Base-by-base conservation (phyloP, 164 flowering plant genomes). In the Warburgia ugandensis region DNA sequence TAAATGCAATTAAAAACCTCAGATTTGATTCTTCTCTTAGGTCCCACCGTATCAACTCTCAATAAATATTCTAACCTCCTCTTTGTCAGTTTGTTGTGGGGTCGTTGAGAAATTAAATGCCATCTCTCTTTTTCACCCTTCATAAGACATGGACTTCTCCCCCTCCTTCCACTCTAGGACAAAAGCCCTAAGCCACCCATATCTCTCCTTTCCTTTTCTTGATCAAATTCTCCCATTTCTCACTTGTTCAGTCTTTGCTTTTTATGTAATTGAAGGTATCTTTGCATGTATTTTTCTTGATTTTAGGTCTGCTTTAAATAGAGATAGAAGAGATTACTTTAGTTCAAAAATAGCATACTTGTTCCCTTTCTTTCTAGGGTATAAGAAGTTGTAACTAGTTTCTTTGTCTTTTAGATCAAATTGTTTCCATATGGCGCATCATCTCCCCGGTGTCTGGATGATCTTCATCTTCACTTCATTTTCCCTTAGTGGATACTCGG, bases 1-100 rank as follows among this genome's bases (percentile, higher is more conserved):
- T 42, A 20, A 45, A 45, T 45, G 49, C 49, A 45, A 45, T 45
- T 45, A 16, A 45, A 45, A 21, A 13, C 49, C 2, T 21, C 31
- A 26, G 49, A 45, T 45, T 28, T 45, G 49, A 45, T 45, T 45
- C 49, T 45, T 32, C 29, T 20, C 20, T 31, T 45, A 29, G 49
- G 49, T 13, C 28, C 49, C 17, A 27, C 17, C 29, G 31, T 28
- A 16, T 26, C 32, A 45, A 25, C 32, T 23, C 29, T 45, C 49
- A 45, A 45, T 45, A 26, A 45, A 45, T 45, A 45, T 45, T 45
- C 49, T 45, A 27, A 45, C 49, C 28, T 10, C 49, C 49, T 26
- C 49, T 22, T n/a, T 26, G 49, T 28, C 28, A 23, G 29, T 45
- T 45, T 26, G 20, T 26, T 45, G 49, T 45, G 49, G 49, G 49